Conservation (phyloP, 1,139 yeast species). For the Yamadazyma aaseri region DNA sequence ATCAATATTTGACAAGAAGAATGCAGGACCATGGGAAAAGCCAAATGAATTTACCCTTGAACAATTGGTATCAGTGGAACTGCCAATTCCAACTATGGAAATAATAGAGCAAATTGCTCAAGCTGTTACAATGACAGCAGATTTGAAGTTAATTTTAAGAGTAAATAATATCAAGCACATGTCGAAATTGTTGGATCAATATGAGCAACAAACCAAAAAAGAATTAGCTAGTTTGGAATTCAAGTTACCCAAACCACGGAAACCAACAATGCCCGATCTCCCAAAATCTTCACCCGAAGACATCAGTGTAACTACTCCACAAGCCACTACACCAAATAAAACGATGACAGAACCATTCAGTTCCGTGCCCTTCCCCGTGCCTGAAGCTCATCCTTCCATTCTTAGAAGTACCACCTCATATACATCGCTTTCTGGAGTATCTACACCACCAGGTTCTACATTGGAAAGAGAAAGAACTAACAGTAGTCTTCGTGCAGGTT, state of each 20-base stretch:
- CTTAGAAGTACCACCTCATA: neutral
- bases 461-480: slow-evolving; percentile 25
- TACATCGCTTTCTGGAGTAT: neutral
- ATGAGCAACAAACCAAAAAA: slow-evolving; percentile 29
- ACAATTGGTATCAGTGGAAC: slow-evolving; percentile 49
- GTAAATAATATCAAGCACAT: slow-evolving; percentile 61
- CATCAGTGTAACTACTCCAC: neutral
- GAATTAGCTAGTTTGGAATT: slow-evolving; percentile 7
- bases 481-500: slow-evolving; percentile 23
- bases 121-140: slow-evolving; percentile 58
- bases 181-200: slow-evolving; percentile 41
- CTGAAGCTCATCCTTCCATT: neutral
- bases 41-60: slow-evolving; percentile 41
- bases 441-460: slow-evolving; percentile 6
- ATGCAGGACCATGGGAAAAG: slow-evolving; percentile 11
- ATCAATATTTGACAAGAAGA: slow-evolving; percentile 36
- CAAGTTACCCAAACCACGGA: neutral
- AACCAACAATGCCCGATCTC: neutral
- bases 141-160: slow-evolving; percentile 61
- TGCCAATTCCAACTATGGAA: slow-evolving; percentile 53
- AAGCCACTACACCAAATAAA: neutral
- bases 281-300: too few species aligned
- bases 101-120: slow-evolving; percentile 61
- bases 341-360: neutral
- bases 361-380: neutral